Percentiles rank a stretch among this genome's conserved stretches.
Conservation (phyloP, 2,329 filamentous ascomycete species). For the Escovopsis sp. region DNA sequence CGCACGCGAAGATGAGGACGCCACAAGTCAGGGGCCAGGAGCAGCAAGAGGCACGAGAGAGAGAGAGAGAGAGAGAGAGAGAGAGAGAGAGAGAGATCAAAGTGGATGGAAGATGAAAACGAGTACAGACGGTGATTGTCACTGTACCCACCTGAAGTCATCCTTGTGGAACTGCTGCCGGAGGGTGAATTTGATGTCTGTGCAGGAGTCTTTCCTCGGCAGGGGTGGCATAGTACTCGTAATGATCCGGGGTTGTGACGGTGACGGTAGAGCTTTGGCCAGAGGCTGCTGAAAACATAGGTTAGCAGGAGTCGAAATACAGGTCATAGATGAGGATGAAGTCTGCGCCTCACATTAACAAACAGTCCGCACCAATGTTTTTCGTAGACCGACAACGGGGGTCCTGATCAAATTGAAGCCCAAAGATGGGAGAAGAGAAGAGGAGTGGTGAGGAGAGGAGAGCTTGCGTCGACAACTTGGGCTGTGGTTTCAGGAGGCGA, state of each 20-base stretch:
- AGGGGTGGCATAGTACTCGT: constrained; percentile 29
- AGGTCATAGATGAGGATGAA: too few relatives aligned
- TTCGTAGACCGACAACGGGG: too few relatives aligned
- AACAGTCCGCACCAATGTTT: too few relatives aligned
- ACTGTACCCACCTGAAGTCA: constrained; percentile 46
- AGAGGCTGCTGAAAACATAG: too few relatives aligned
- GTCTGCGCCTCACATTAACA: too few relatives aligned
- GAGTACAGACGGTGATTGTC: not conserved
- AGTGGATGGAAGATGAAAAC: not conserved
- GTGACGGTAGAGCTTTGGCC: too few relatives aligned
- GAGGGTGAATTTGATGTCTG: constrained; percentile 61
- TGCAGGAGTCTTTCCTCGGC: constrained; percentile 32
- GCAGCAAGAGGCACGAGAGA: not conserved
- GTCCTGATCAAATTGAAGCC: too few relatives aligned
- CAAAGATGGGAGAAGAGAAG: too few relatives aligned
- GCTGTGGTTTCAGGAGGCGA: too few relatives aligned
- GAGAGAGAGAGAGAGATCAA: not conserved
- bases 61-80: not conserved
- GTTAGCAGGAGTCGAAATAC: too few relatives aligned
- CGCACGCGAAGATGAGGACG: not conserved
- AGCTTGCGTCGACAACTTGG: too few relatives aligned
- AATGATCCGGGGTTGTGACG: not conserved
- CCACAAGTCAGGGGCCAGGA: not conserved
- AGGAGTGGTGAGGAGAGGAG: too few relatives aligned
- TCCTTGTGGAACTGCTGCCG: constrained; percentile 59